Evolutionary conservation across 495 filamentous ascomycete genomes (phyloP).

Genomic region (Penicillium ucsense): DNA sequence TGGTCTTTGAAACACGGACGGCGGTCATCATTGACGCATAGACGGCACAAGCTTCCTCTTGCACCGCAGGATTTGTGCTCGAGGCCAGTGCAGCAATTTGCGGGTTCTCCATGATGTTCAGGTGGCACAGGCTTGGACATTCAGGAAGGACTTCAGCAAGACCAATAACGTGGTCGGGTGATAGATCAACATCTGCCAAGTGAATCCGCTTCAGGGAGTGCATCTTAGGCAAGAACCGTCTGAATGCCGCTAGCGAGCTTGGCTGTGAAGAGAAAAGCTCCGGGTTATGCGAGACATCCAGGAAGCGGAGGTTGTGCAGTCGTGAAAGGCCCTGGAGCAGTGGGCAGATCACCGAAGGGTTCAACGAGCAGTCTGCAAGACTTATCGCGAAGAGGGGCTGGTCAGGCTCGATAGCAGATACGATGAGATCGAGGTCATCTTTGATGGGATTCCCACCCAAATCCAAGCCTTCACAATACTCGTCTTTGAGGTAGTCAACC

Average conservation of each 20-base stretch:
- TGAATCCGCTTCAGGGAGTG: slow-evolving; percentile 75
- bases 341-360: slow-evolving; percentile 56
- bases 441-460: slow-evolving; percentile 82
- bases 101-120: slow-evolving; percentile 81
- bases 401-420: slow-evolving; percentile 49
- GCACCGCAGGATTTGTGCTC: slow-evolving; percentile 55
- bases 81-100: slow-evolving; percentile 57
- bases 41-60: slow-evolving; percentile 89
- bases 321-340: slow-evolving; percentile 65
- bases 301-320: slow-evolving; percentile 70
- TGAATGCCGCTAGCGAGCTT: slow-evolving; percentile 64
- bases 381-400: slow-evolving; percentile 71
- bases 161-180: slow-evolving; percentile 77
- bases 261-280: slow-evolving; percentile 65
- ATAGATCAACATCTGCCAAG: slow-evolving; percentile 77
- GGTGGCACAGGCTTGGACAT: slow-evolving; percentile 67
- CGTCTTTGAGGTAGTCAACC: slow-evolving; percentile 58
- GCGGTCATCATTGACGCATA: slow-evolving; percentile 89
- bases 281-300: slow-evolving; percentile 86
- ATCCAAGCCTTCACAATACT: slow-evolving; percentile 80
- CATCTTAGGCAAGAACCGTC: slow-evolving; percentile 79
- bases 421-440: slow-evolving; percentile 59
- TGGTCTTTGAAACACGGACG: slow-evolving; percentile 68
- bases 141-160: slow-evolving; percentile 86
- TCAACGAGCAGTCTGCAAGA: slow-evolving; percentile 78